Conservation (phyloP, 2,329 filamentous ascomycete genomes). For the Calonectria crousiana region DNA sequence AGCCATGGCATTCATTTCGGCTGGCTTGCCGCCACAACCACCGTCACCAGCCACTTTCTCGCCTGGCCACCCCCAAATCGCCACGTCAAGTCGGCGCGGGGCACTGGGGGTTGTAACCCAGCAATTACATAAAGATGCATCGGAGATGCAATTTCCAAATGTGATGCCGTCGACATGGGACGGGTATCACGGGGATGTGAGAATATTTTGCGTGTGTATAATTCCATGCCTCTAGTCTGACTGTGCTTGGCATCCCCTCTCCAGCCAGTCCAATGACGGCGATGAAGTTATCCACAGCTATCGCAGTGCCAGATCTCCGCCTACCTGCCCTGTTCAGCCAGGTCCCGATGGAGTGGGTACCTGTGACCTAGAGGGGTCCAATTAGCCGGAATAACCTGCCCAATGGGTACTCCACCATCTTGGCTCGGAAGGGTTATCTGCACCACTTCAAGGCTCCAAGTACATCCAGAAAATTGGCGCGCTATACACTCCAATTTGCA, state of each 20-base stretch:
- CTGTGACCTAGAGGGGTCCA: not conserved
- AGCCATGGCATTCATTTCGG: not conserved
- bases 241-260: not conserved
- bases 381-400: slow-evolving; percentile 8
- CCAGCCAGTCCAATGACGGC: not conserved
- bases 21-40: not conserved
- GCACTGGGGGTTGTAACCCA: not conserved
- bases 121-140: not conserved
- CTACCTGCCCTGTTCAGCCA: not conserved
- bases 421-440: not conserved
- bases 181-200: not conserved
- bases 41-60: not conserved
- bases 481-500: not conserved
- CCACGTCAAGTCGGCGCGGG: not conserved
- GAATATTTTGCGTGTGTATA: not conserved
- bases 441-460: not conserved
- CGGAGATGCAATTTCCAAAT: not conserved
- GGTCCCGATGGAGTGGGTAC: not conserved
- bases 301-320: not conserved
- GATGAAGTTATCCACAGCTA: not conserved
- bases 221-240: not conserved
- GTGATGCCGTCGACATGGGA: not conserved
- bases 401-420: not conserved
- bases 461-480: not conserved
- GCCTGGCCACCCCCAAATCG: not conserved